Evolutionary conservation across 2,329 filamentous ascomycete genomes (phyloP), one percentile per base, ranked within the genome.

Genomic region (Aspergillus bombycis): DNA sequence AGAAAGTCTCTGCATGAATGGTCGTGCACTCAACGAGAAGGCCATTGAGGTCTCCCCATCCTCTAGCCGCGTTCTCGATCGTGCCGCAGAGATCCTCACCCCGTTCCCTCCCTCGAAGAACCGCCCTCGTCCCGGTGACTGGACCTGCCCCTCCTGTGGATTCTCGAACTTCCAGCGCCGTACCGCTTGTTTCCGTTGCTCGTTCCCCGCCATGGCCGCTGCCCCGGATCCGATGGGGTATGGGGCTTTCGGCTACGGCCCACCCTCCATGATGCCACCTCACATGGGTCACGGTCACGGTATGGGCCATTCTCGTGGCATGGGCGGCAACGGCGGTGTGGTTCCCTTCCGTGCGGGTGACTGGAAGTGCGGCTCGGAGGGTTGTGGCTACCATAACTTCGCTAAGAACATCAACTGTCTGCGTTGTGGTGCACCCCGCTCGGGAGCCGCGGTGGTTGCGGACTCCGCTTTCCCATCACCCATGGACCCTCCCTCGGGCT

Each of bases 161-260:
- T 99, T 99, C 83, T 97, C 93, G 74, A 99, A 99, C 85, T 99
- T 99, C 84, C 95, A 99, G 82, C 92, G 95, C 73, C 92, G 95
- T 71, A 98, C 95, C 21, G 95, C 94, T 58, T 99, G 95, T 81
- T 99, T 99, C 91, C 91, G 95, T 72, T 99, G 95, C 84, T 97
- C 94, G 1, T 99, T 96, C 88, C 94, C 95, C n/a, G 94, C 95
- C 30, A 93, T 96, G 79, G 90, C 90, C 66, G 88, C 91, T 41
- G 91, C 88, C 19, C 91, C 91, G 41, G 91, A 93, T 72, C 89
- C 90, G 50, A 89, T 90, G 78, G 89, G 87, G 65, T 91, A 90
- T 72, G 88, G 89, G 54, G 85, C 86, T 23, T 85, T 84, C 68
- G 45, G 77, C 53, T 82, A 82, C 68, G 79, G 82, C 38, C 91